Evolutionary conservation across 257 asterid species (phyloP), one percentile per base, ranked within the genome.

Genomic region (Solanum medicagineum): DNA sequence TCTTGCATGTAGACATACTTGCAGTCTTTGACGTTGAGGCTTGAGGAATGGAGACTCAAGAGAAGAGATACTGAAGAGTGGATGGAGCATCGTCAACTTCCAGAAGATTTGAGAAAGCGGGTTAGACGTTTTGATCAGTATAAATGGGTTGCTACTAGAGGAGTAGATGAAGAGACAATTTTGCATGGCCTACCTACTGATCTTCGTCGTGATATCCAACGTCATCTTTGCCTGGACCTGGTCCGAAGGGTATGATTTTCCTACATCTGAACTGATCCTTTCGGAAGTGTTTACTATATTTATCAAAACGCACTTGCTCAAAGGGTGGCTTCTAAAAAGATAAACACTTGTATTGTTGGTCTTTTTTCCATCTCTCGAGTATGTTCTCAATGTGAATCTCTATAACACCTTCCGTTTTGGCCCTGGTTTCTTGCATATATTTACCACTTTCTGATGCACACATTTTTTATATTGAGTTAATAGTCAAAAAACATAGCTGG

Each of bases 11-110:
- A 95, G 99, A 95, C 99, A 49, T 95, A 95, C 93, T 86, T 95
- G 90, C 97, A 95, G 80, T 95, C 99, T 55, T 82, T 95, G 83
- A 94, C 99, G 20, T 63, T 95, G 55, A 91, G 99, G 89, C 93
- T 92, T 0, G 99, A 94, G 91, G 97, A 95, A 85, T 94, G 99
- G 99, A 92, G 99, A 85, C 94, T 95, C 36, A 95, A 90, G 90
- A 89, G 95, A 88, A 88, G 98, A 84, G 99, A 95, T 85, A 94
- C 98, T 2, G 99, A 95, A 89, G 99, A 95, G 90, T 95, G 99
- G 99, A 95, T 94, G 99, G 81, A 90, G 80, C 99, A 95, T 86
- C 96, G 99, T n/a, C 99, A 95, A 86, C 98, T 95, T 51, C 99
- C 98, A 7, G 98, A 94, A 86, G 96, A 93, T 87, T 83, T 95